Percentiles rank a stretch among this genome's conserved stretches.
phyloP scores from a whole-genome alignment of 306 rosid species.

The Cucurbita moschata region DNA sequence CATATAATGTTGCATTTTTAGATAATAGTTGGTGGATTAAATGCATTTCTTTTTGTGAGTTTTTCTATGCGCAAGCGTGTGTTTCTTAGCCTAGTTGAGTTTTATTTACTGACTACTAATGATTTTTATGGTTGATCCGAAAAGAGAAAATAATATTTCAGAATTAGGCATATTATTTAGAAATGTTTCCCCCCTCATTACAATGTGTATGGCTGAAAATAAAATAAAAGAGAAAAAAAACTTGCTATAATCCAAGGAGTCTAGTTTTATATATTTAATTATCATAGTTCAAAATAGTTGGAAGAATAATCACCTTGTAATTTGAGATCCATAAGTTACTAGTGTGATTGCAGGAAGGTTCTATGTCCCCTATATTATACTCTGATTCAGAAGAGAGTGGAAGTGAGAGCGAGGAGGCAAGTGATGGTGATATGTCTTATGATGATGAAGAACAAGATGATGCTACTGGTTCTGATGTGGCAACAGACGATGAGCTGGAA shows the following conservation, averaged over 20 bases:
- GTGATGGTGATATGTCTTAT: conserved; percentile 61
- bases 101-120: not conserved
- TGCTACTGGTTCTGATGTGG: conserved; percentile 43
- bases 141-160: not conserved
- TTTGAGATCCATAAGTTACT: conserved; percentile 21
- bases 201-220: not conserved
- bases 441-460: conserved; percentile 57
- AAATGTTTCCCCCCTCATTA: not conserved
- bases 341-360: conserved; percentile 63
- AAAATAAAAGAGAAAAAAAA: not conserved
- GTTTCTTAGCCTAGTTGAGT: not conserved
- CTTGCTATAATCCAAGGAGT: not conserved
- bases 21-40: not conserved
- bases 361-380: conserved; percentile 52
- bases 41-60: not conserved
- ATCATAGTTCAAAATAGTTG: not conserved
- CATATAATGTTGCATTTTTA: not conserved
- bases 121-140: not conserved
- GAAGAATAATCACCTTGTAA: not conserved
- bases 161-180: not conserved
- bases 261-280: not conserved
- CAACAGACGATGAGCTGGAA: conserved; percentile 32
- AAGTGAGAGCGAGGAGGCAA: conserved; percentile 62
- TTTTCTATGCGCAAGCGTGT: not conserved
- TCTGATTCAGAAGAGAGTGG: conserved; percentile 65